phyloP scores from a whole-genome alignment of 768 basidiomycete species.

The Tylopilus plumbeoviolaceoides region DNA sequence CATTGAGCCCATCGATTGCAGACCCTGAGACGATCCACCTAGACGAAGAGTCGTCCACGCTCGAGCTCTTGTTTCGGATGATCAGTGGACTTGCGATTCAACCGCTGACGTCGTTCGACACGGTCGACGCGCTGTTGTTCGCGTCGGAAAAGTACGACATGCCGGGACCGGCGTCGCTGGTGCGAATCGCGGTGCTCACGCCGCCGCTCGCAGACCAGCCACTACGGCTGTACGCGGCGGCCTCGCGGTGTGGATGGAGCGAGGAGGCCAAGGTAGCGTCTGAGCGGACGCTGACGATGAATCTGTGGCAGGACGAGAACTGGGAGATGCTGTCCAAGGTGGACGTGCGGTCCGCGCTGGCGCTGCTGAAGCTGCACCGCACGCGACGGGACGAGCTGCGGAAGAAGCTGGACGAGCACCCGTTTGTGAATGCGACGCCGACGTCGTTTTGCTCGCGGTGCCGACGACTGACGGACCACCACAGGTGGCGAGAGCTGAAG shows the following conservation, averaged over 20 bases:
- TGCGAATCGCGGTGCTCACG: conserved; percentile 54
- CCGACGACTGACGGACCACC: conserved; percentile 46
- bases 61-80: conserved; percentile 58
- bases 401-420: conserved; percentile 48
- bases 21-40: conserved; percentile 43
- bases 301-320: conserved; percentile 45
- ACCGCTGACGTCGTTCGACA: conserved; percentile 46
- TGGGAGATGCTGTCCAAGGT: conserved; percentile 45
- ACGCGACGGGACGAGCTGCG: conserved; percentile 46
- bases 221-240: conserved; percentile 49
- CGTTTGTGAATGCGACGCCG: conserved; percentile 52
- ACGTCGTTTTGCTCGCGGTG: conserved; percentile 44
- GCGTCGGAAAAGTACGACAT: conserved; percentile 71
- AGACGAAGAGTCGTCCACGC: conserved; percentile 52
- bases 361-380: conserved; percentile 53
- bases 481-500: conserved; percentile 64
- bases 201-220: conserved; percentile 48
- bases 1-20: conserved; percentile 9
- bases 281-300: conserved; percentile 47
- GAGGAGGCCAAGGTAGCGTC: conserved; percentile 54
- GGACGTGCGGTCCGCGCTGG: conserved; percentile 47
- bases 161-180: conserved; percentile 57
- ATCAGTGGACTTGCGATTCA: conserved; percentile 55
- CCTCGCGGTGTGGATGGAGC: conserved; percentile 57
- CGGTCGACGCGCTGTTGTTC: conserved; percentile 53